Evolutionary conservation across 345 rosid genomes (phyloP).

Genomic region (Corchorus capsularis): DNA sequence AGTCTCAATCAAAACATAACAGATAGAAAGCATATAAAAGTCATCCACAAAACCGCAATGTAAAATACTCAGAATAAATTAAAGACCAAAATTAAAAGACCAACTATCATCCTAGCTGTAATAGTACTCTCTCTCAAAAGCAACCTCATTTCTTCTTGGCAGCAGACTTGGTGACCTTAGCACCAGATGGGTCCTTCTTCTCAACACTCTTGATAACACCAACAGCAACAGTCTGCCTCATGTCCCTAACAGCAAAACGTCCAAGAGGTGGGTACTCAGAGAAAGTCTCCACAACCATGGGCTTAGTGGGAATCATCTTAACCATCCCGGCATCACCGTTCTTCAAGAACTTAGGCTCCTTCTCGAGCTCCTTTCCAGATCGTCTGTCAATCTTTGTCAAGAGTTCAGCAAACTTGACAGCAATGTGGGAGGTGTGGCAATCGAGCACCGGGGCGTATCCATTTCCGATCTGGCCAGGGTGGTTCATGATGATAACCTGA

Average conservation of each 20-base stretch:
- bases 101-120: neutral
- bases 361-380: slow-evolving; percentile 35
- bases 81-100: neutral
- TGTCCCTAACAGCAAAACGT: slow-evolving; percentile 33
- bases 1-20: neutral
- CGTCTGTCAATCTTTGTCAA: slow-evolving; percentile 36
- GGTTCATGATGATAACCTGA: slow-evolving; percentile 38
- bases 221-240: slow-evolving; percentile 36
- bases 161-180: slow-evolving; percentile 35
- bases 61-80: neutral
- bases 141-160: slow-evolving; percentile 28
- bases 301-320: slow-evolving; percentile 37
- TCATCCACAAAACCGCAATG: neutral
- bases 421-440: slow-evolving; percentile 37
- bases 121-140: neutral
- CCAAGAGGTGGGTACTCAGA: slow-evolving; percentile 32
- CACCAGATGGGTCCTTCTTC: slow-evolving; percentile 34
- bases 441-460: slow-evolving; percentile 34
- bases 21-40: neutral
- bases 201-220: slow-evolving; percentile 37
- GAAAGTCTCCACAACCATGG: slow-evolving; percentile 38
- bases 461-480: slow-evolving; percentile 33
- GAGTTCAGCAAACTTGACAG: slow-evolving; percentile 30
- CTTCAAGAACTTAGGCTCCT: slow-evolving; percentile 37
- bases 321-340: slow-evolving; percentile 34